Percentiles rank a stretch among this genome's conserved stretches.
These are phyloP conservation scores for Pythium dissotocum DNA, from an alignment of 352 stramenopile species.

Conservation along the genomic window DNA sequence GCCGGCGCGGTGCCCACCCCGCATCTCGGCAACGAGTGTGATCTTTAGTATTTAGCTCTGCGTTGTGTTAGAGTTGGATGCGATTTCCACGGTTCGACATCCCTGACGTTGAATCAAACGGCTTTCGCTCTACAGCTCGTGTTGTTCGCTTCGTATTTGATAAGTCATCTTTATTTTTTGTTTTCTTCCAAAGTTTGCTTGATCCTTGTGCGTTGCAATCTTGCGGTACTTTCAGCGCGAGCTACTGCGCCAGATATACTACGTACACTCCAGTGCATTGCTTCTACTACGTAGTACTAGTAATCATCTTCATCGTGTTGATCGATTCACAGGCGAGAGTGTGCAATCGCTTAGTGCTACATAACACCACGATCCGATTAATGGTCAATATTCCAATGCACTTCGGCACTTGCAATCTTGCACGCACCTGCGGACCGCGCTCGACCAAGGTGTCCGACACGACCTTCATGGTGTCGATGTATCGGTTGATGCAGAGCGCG, in stretches of 20 bases:
- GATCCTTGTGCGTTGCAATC: background rate
- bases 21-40: background rate
- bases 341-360: background rate
- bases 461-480: conserved; percentile 92
- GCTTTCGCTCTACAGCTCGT: conserved; percentile 5
- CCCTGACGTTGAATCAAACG: conserved; percentile 18
- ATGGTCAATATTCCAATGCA: no score
- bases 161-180: conserved; percentile 2
- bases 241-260: no score
- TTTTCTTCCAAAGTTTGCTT: background rate
- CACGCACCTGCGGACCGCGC: conserved; percentile 57
- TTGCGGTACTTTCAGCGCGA: background rate
- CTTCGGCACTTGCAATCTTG: background rate
- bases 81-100: conserved; percentile 21
- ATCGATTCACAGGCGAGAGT: background rate
- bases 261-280: background rate
- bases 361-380: background rate
- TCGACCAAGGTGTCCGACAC: conserved; percentile 83
- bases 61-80: conserved; percentile 20
- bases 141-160: conserved; percentile 4
- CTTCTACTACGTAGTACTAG: background rate
- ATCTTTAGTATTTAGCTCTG: conserved; percentile 24
- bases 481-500: conserved; percentile 87
- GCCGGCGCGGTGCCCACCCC: background rate
- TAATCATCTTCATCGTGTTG: background rate